These are phyloP conservation scores for Plasmopara viticola DNA, from an alignment of 352 stramenopile genomes.

Conservation along the genomic window DNA sequence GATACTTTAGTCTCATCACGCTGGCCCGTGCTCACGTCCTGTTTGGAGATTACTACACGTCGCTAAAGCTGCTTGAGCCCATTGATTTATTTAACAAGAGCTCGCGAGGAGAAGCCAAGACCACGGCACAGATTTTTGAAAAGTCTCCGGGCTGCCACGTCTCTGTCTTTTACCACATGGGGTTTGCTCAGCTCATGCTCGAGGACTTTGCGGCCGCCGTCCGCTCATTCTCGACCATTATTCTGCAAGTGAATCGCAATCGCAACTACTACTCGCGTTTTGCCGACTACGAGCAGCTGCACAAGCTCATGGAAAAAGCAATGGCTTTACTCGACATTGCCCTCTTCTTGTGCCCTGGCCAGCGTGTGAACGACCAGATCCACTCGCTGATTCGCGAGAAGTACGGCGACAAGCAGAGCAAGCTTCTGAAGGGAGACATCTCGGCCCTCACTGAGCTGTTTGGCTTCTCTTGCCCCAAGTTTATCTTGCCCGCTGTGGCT, in stretches of 20 bases:
- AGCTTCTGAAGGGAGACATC: constrained; percentile 78
- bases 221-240: constrained; percentile 84
- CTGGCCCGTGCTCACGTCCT: constrained; percentile 94
- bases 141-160: constrained; percentile 90
- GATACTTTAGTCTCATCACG: constrained; percentile 94
- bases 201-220: constrained; percentile 93
- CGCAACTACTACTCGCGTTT: constrained; percentile 89
- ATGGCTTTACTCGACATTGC: constrained; percentile 89
- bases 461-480: constrained; percentile 91
- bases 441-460: constrained; percentile 88
- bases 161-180: constrained; percentile 96
- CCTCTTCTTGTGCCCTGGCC: constrained; percentile 84
- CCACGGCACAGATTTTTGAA: constrained; percentile 79
- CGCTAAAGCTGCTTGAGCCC: constrained; percentile 87
- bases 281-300: constrained; percentile 91
- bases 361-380: constrained; percentile 82
- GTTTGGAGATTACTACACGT: constrained; percentile 94
- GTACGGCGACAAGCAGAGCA: constrained; percentile 88
- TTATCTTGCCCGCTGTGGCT: constrained; percentile 86
- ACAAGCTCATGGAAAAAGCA: constrained; percentile 94
- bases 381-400: constrained; percentile 90
- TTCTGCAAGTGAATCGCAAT: constrained; percentile 85
- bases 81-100: constrained; percentile 88
- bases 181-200: constrained; percentile 96
- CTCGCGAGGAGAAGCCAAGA: constrained; percentile 39